phyloP scores from a whole-genome alignment of 1,284 basidiomycete species.

The Neolentinus lepideus region DNA sequence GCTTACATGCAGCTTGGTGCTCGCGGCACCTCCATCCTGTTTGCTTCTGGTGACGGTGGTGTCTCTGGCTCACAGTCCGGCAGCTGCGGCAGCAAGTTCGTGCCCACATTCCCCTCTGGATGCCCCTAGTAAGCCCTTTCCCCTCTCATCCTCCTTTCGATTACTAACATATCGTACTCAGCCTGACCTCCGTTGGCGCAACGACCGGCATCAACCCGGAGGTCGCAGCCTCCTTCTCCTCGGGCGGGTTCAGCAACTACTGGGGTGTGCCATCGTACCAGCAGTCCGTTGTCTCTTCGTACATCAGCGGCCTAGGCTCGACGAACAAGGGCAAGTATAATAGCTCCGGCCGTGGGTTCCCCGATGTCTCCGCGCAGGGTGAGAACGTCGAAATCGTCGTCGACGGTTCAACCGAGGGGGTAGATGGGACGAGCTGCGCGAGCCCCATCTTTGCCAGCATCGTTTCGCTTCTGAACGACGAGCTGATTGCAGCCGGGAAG shows the following conservation, averaged over 20 bases:
- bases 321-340: slow-evolving; percentile 50
- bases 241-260: slow-evolving; percentile 61
- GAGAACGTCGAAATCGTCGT: slow-evolving; percentile 52
- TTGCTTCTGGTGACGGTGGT: slow-evolving; percentile 31
- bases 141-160: neutral
- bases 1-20: slow-evolving; percentile 26
- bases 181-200: slow-evolving; percentile 38
- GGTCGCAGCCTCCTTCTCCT: slow-evolving; percentile 47
- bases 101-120: slow-evolving; percentile 26
- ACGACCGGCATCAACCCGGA: slow-evolving; percentile 43
- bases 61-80: slow-evolving; percentile 24
- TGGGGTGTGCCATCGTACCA: slow-evolving; percentile 45
- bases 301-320: slow-evolving; percentile 39
- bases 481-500: slow-evolving; percentile 40
- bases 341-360: slow-evolving; percentile 42
- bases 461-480: slow-evolving; percentile 54
- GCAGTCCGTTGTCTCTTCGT: slow-evolving; percentile 38
- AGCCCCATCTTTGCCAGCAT: slow-evolving; percentile 53
- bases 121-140: slow-evolving; percentile 8
- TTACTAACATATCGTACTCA: neutral
- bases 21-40: slow-evolving; percentile 28
- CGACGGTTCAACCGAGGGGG: slow-evolving; percentile 32
- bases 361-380: slow-evolving; percentile 65
- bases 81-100: slow-evolving; percentile 19
- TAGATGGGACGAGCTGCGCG: slow-evolving; percentile 55